These are phyloP conservation scores for Candida odintsovae DNA, from an alignment of 805 yeast species.

Conservation along the genomic window DNA sequence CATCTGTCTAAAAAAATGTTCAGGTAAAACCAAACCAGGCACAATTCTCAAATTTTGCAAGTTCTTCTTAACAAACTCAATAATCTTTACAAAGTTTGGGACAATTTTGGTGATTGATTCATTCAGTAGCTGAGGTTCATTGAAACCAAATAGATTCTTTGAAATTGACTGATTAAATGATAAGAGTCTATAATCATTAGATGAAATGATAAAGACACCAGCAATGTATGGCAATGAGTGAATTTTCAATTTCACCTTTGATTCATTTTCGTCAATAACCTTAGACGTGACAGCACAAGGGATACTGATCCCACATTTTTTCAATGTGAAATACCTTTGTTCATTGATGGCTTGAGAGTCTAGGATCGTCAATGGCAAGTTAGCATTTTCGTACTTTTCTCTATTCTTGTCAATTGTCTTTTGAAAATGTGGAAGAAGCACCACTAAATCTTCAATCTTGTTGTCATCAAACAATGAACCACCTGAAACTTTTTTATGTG, in stretches of 20 bases:
- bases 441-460: slow-evolving; percentile 12
- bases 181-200: slow-evolving; percentile 39
- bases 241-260: slow-evolving; percentile 51
- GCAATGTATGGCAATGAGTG: slow-evolving; percentile 83
- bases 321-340: slow-evolving; percentile 59
- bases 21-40: slow-evolving; percentile 82
- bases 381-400: slow-evolving; percentile 6
- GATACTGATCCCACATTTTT: slow-evolving; percentile 38
- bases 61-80: slow-evolving; percentile 26
- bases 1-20: slow-evolving; percentile 79
- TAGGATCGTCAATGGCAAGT: slow-evolving; percentile 21
- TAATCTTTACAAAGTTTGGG: slow-evolving; percentile 50
- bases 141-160: slow-evolving; percentile 70
- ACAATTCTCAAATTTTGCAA: slow-evolving; percentile 34
- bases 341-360: slow-evolving; percentile 43
- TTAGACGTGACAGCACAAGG: slow-evolving; percentile 74
- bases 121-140: slow-evolving; percentile 37
- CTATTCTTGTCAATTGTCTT: slow-evolving; percentile 8
- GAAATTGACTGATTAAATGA: slow-evolving; percentile 77
- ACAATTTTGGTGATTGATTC: slow-evolving; percentile 50
- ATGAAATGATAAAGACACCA: slow-evolving; percentile 68
- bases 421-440: slow-evolving; percentile 25
- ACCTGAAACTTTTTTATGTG: slow-evolving; percentile 21
- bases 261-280: slow-evolving; percentile 43
- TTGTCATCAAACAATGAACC: slow-evolving; percentile 13